Base-by-base conservation (phyloP, 225 moss, liverwort and hornwort genomes). In the Ulota crispa region DNA sequence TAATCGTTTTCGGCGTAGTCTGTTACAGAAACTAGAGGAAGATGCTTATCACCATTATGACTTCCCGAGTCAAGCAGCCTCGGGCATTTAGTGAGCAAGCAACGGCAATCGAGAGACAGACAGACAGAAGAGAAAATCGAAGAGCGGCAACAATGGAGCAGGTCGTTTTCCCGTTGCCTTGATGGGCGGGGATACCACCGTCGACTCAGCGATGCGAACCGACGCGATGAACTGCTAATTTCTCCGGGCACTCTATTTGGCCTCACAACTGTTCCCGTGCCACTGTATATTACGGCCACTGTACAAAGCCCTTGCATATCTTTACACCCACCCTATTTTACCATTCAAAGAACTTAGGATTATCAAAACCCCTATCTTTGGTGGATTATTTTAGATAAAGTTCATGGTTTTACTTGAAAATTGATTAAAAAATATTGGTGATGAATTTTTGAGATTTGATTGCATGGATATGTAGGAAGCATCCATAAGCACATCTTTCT, bases 101-200 rank as follows among this genome's bases (percentile, higher is more conserved):
- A 67, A 39, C 6, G 2, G 56, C 56, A 9, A 56, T 23, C 3
- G n/a, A 23, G 56, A 56, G 9, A 56, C n/a, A 56, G 56, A 56
- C n/a, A 56, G 56, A 45, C 7, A 4, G n/a, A 6, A 39, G 41
- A 8, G 32, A 19, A 63, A 63, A 24, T 68, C 39, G 23, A 68
- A n/a, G 42, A 68, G 1, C 5, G 7, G 36, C 68, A 24, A 68
- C 41, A 42, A 42, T n/a, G n/a, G n/a, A 68, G 39, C 41, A 16
- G 43, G 27, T 16, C 45, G 34, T 55, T 36, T 73, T 18, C 50
- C 55, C 55, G 72, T 55, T 55, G 55, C 72, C 72, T 55, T 55
- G n/a, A 54, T 36, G 0, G 36, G 32, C 55, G 72, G 72, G 72
- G 72, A 73, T 73, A 55, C 71, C 71, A 71, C 52, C 53, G 71